phyloP scores from a whole-genome alignment of 768 basidiomycete species.

The Trichaptum fuscoviolaceum region DNA sequence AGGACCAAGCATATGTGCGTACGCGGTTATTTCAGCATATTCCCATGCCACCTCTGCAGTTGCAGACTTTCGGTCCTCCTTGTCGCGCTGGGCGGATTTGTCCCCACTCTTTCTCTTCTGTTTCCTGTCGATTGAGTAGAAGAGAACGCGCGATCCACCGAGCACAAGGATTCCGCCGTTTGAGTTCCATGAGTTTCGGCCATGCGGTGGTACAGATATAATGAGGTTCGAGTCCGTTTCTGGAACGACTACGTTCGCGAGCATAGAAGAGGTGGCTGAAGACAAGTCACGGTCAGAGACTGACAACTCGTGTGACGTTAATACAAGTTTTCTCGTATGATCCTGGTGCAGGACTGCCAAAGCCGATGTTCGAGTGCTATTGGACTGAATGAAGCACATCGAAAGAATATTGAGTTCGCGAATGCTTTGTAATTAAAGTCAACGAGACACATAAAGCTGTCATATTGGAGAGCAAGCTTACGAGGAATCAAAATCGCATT shows the following conservation, averaged over 20 bases:
- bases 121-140: slow-evolving; percentile 44
- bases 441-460: slow-evolving; percentile 9
- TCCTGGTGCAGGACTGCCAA: slow-evolving; percentile 69
- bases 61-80: slow-evolving; percentile 50
- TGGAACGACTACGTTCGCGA: slow-evolving; percentile 20
- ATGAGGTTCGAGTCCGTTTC: slow-evolving; percentile 43
- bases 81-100: slow-evolving; percentile 41
- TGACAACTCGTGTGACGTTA: slow-evolving; percentile 57
- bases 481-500: slow-evolving; percentile 60
- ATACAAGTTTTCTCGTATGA: slow-evolving; percentile 43
- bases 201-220: slow-evolving; percentile 33
- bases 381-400: slow-evolving; percentile 50
- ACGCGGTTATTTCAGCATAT: slow-evolving; percentile 71
- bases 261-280: slow-evolving; percentile 35
- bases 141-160: slow-evolving; percentile 59
- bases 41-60: slow-evolving; percentile 61
- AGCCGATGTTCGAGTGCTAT: slow-evolving; percentile 34
- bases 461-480: slow-evolving; percentile 30
- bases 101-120: slow-evolving; percentile 45
- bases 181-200: slow-evolving; percentile 22
- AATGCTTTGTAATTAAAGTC: slow-evolving; percentile 34
- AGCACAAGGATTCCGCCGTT: slow-evolving; percentile 69
- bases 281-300: slow-evolving; percentile 49
- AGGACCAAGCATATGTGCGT: slow-evolving; percentile 21
- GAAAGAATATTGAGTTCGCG: slow-evolving; percentile 66